These are phyloP conservation scores for Flammula alnicola DNA, from an alignment of 1,284 basidiomycete genomes.

Conservation along the genomic window DNA sequence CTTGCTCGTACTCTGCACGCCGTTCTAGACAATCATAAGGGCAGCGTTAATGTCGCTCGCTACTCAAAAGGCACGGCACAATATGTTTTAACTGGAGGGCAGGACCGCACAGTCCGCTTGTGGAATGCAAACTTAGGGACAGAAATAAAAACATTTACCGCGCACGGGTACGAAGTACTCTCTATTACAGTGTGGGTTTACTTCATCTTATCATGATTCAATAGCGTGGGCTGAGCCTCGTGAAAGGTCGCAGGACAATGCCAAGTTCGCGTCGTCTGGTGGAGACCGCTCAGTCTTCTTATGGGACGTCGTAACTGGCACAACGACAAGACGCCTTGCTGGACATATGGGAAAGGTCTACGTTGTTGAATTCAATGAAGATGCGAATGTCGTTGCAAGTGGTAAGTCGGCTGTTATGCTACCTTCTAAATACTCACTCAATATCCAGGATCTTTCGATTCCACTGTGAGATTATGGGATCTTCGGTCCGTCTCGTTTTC, in stretches of 20 bases:
- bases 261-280: conserved; percentile 91
- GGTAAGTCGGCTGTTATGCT: conserved; percentile 49
- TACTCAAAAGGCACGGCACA: conserved; percentile 87
- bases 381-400: conserved; percentile 84
- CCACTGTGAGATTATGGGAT: conserved; percentile 90
- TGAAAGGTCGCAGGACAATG: conserved; percentile 88
- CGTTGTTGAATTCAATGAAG: conserved; percentile 87
- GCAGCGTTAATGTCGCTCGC: conserved; percentile 81
- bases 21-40: conserved; percentile 70
- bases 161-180: conserved; percentile 94
- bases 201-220: conserved; percentile 14
- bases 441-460: conserved; percentile 81
- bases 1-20: conserved; percentile 66
- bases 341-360: conserved; percentile 93
- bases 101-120: conserved; percentile 87
- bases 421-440: neutral
- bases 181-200: conserved; percentile 81
- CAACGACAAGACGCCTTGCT: conserved; percentile 79
- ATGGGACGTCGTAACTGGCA: conserved; percentile 93
- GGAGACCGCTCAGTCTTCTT: conserved; percentile 92
- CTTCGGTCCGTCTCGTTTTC: conserved; percentile 55
- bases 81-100: conserved; percentile 90
- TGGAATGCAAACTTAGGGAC: conserved; percentile 88
- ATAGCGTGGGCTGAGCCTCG: neutral
- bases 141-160: conserved; percentile 90